Percentiles rank a stretch among this genome's conserved stretches.
These are phyloP conservation scores for Clavispora fructus DNA, from an alignment of 805 yeast species.

Conservation along the genomic window DNA sequence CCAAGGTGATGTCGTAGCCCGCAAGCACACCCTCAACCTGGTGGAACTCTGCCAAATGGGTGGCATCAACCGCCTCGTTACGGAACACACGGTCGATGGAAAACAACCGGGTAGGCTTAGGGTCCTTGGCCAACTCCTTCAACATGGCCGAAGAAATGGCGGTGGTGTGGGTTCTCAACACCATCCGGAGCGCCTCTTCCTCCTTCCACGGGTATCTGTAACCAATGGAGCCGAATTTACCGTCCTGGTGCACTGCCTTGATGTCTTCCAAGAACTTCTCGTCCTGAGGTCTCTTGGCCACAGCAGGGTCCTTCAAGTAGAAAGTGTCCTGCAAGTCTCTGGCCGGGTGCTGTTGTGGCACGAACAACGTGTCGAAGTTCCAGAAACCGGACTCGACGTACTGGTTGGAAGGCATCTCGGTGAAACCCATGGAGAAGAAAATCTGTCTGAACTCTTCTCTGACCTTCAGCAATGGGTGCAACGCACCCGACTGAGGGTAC, in stretches of 20 bases:
- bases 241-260: constrained; percentile 79
- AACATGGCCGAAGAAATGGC: constrained; percentile 88
- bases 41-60: constrained; percentile 98
- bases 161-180: constrained; percentile 95
- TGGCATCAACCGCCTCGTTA: constrained; percentile 99
- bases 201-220: constrained; percentile 97
- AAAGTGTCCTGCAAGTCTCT: constrained; percentile 98
- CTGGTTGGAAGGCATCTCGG: constrained; percentile 98
- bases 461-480: constrained; percentile 94
- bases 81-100: constrained; percentile 98
- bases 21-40: constrained; percentile 99
- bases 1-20: constrained; percentile 89
- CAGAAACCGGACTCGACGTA: constrained; percentile 98
- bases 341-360: constrained; percentile 99
- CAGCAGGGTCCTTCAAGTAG: constrained; percentile 87
- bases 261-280: constrained; percentile 70
- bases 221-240: constrained; percentile 92
- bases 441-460: constrained; percentile 97
- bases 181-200: constrained; percentile 85
- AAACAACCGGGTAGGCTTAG: constrained; percentile 85
- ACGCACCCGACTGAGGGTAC: constrained; percentile 80
- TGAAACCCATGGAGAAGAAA: constrained; percentile 96
- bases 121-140: constrained; percentile 80
- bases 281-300: constrained; percentile 81
- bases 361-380: constrained; percentile 95